phyloP scores from a whole-genome alignment of 129 eudicot species.

The Solidago caesia region DNA sequence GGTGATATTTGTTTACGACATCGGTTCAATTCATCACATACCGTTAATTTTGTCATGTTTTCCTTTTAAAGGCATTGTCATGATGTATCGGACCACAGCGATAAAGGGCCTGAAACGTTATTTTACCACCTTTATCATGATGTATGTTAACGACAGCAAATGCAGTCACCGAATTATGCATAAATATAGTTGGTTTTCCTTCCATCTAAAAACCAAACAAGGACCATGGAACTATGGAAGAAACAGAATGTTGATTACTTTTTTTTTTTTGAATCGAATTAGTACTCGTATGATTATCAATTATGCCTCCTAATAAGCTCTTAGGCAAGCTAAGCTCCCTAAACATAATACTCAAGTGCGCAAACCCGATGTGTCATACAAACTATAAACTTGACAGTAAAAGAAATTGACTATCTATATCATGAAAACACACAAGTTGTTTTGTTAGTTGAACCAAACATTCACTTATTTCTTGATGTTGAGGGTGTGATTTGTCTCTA shows the following conservation, averaged over 20 bases:
- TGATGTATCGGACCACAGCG: constrained; percentile 2
- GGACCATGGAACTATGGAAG: background rate
- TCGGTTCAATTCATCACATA: background rate
- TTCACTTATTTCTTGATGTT: constrained; percentile 42
- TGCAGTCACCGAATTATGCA: too few species aligned
- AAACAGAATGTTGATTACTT: background rate
- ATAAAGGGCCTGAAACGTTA: background rate
- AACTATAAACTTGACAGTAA: background rate
- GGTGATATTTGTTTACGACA: background rate
- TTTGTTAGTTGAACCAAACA: constrained; percentile 45
- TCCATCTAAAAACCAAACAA: too few species aligned
- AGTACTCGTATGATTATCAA: too few species aligned
- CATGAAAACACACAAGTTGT: constrained; percentile 42
- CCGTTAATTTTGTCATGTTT: constrained; percentile 1
- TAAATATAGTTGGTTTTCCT: too few species aligned
- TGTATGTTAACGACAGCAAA: background rate
- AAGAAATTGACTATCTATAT: constrained; percentile 15
- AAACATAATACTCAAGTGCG: background rate
- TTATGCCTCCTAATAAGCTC: too few species aligned
- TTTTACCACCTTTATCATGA: background rate
- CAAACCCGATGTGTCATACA: background rate
- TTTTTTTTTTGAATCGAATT: too few species aligned
- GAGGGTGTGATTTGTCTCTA: constrained; percentile 64
- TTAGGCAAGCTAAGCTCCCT: too few species aligned
- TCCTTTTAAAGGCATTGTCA: constrained; percentile 4